These are phyloP conservation scores for Colletotrichum lini DNA, from an alignment of 2,329 filamentous ascomycete species.

Conservation along the genomic window DNA sequence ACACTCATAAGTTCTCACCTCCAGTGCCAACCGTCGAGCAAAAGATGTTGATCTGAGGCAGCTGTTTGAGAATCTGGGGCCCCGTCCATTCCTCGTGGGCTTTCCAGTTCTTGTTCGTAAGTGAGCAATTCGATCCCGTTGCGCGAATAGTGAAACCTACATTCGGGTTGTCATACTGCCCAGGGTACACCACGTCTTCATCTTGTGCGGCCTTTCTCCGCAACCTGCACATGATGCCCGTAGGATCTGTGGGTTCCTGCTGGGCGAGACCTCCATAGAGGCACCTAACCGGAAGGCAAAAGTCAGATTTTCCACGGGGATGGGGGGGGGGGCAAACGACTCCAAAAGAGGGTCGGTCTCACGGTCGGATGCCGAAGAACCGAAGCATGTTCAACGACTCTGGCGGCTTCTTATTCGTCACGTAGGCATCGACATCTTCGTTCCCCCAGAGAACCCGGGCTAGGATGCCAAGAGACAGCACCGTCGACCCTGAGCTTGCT, in stretches of 20 bases:
- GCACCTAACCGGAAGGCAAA: conserved; percentile 42
- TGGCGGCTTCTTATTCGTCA: conserved; percentile 63
- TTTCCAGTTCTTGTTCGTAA: conserved; percentile 35
- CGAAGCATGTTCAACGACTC: conserved; percentile 52
- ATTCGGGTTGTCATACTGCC: conserved; percentile 53
- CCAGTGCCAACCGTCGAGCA: conserved; percentile 31
- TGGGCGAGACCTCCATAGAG: conserved; percentile 53
- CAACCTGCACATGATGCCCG: conserved; percentile 51
- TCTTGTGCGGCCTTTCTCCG: conserved; percentile 47
- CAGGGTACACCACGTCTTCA: conserved; percentile 49
- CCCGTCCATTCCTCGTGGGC: conserved; percentile 44
- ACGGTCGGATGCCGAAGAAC: conserved; percentile 54
- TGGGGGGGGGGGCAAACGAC: too few relatives aligned
- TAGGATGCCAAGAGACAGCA: conserved; percentile 47
- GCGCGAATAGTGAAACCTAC: conserved; percentile 39
- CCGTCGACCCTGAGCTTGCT: conserved; percentile 34
- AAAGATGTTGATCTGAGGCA: conserved; percentile 30
- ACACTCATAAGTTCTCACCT: not conserved
- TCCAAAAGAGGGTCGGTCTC: too few relatives aligned
- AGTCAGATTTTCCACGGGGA: too few relatives aligned
- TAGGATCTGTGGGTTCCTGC: conserved; percentile 50
- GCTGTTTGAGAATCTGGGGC: conserved; percentile 25
- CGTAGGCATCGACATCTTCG: conserved; percentile 58
- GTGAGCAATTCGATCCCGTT: fast-evolving
- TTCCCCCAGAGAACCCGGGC: conserved; percentile 55